Base-by-base conservation (phyloP, 495 filamentous ascomycete genomes). In the Aspergillus saccharolyticus region DNA sequence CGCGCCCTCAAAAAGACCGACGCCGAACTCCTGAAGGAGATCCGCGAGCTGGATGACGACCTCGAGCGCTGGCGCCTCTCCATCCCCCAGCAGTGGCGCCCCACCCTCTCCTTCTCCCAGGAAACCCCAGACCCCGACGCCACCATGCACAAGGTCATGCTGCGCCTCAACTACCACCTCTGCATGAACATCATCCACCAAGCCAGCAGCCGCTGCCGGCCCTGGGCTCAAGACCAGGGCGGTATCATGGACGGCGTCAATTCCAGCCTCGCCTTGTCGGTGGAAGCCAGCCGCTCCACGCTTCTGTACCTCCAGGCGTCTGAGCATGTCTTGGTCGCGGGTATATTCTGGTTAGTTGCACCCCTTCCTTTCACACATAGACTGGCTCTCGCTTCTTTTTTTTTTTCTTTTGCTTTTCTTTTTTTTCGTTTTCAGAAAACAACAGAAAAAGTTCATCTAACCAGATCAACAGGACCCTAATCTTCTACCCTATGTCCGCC, bases 401-500 rank as follows among this genome's bases (percentile, higher is more conserved):
- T n/a, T n/a, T n/a, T n/a, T n/a, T n/a, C n/a, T n/a, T n/a, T n/a
- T n/a, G n/a, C n/a, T n/a, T n/a, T n/a, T n/a, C n/a, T n/a, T n/a
- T n/a, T n/a, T n/a, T n/a, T n/a, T n/a, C n/a, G n/a, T n/a, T n/a
- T n/a, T n/a, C n/a, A n/a, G n/a, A n/a, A n/a, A n/a, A n/a, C n/a
- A n/a, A n/a, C n/a, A n/a, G n/a, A n/a, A n/a, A n/a, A n/a, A n/a
- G n/a, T 21, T 46, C 19, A 8, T 14, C 18, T 16, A 33, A 8
- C 30, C 18, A 28, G 17, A 24, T 24, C 42, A 19, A 2, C 44
- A 80, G 76, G 73, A 72, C 70, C 12, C 57, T 80, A 0, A 69
- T 80, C 16, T 80, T 80, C 63, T 82, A 82, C 54, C 79, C 78
- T 39, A 77, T 81, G 59, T 78, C 78, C 18, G 78, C 78, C 24